Percentiles rank a stretch among this genome's conserved stretches.
These are phyloP conservation scores for Globisporangium solare DNA, from an alignment of 352 stramenopile species.

Conservation along the genomic window DNA sequence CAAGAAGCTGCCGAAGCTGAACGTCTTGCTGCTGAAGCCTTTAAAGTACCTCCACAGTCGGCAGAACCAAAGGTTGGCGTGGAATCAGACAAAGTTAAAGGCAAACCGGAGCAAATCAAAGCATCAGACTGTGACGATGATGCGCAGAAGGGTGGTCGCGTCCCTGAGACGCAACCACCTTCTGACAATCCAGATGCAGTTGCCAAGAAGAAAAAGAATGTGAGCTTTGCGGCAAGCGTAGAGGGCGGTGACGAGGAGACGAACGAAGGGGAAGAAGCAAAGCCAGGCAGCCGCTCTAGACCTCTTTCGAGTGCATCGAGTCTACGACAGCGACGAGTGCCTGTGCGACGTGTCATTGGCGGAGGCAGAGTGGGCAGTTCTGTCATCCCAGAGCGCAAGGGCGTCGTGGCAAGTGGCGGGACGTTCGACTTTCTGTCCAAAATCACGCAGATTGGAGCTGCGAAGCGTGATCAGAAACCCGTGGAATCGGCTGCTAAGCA, in stretches of 20 bases:
- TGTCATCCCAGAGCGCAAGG: constrained; percentile 39
- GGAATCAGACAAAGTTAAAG: background rate
- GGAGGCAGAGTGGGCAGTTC: constrained; percentile 19
- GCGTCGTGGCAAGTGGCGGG: constrained; percentile 66
- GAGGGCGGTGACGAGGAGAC: constrained; percentile 23
- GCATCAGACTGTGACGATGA: background rate
- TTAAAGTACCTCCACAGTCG: background rate
- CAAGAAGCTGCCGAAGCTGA: constrained; percentile 17
- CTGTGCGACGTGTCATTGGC: constrained; percentile 30
- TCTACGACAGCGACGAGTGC: constrained; percentile 14
- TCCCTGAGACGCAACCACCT: constrained; percentile 1
- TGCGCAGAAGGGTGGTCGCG: background rate
- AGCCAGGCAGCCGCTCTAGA: background rate
- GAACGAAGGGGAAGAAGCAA: constrained; percentile 15
- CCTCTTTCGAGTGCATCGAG: background rate
- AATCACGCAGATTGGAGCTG: constrained; percentile 38
- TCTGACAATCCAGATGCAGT: constrained; percentile 17
- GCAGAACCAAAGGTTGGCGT: background rate
- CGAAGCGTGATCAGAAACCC: constrained; percentile 19
- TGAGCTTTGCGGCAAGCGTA: constrained; percentile 52
- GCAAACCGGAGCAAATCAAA: background rate
- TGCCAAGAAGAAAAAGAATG: constrained; percentile 41
- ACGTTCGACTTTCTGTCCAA: constrained; percentile 87
- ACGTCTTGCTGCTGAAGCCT: background rate
- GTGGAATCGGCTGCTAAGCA: constrained; percentile 6